Evolutionary conservation across 2,329 filamentous ascomycete genomes (phyloP), one percentile per base, ranked within the genome.

Genomic region (Alternaria tenuissima): DNA sequence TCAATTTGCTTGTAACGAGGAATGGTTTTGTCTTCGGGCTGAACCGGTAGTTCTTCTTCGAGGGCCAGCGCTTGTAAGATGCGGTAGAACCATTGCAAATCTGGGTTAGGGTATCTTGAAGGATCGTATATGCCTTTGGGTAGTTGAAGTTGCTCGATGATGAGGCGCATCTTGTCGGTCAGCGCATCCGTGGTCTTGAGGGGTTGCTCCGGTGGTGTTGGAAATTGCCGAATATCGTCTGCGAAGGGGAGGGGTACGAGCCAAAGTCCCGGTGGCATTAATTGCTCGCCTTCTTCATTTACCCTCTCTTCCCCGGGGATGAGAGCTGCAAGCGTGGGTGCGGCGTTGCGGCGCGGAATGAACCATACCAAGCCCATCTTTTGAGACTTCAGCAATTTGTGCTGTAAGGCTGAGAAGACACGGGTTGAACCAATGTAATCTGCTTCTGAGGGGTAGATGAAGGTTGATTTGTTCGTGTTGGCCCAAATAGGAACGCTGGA

Each of bases 51-150:
- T 67, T 97, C 94, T 75, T 99, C 95, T 36, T 97, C 94, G 1
- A 99, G 84, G 0, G 95, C 95, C 58, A 97, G 85, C 7, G 92
- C 91, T 79, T 99, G 95, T 0, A 99, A 82, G 46, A 99, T 96
- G 63, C 88, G 90, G 82, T 98, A 99, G 81, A 98, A 95, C 94
- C 94, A 99, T 80, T 99, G 95, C 24, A 99, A 83, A 8, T 91
- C 87, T 74, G 94, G 93, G 63, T 99, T 99, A 0, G 95, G 92
- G 72, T 97, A 98, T 72, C 91, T 95, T 1, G 84, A 82, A 1
- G 94, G 94, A 67, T 96, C 91, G 74, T 96, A 99, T 32, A 87
- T 84, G 6, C 87, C 93, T 72, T 92, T 94, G 0, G 95, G 95
- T 7, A 99, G 86, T 75, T 97, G 93, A 0, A 97, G 82, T 67